Percentiles rank a stretch among this genome's conserved stretches.
Evolutionary conservation across 805 yeast species (phyloP).

Genomic region (Brettanomyces custersianus): DNA sequence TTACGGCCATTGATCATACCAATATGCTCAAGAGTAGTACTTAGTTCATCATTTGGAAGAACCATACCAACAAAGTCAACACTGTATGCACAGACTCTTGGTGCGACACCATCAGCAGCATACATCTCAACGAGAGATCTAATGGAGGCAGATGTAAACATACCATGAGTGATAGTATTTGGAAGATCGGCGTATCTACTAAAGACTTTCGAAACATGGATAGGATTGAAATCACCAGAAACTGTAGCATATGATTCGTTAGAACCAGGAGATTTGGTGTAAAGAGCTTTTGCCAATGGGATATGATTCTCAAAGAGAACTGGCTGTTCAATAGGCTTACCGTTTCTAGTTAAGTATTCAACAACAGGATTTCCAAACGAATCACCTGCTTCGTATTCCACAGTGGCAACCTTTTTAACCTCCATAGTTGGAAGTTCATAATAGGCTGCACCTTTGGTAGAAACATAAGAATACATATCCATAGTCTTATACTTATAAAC

Average conservation of each 20-base stretch:
- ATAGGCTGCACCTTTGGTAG: slow-evolving; percentile 76
- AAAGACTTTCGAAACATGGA: slow-evolving; percentile 93
- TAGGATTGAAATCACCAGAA: slow-evolving; percentile 97
- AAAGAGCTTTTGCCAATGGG: slow-evolving; percentile 62
- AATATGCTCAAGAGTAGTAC: slow-evolving; percentile 83
- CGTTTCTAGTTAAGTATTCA: slow-evolving; percentile 87
- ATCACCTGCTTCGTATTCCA: slow-evolving; percentile 81
- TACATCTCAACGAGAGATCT: slow-evolving; percentile 94
- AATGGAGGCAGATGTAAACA: slow-evolving; percentile 95
- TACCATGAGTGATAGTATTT: slow-evolving; percentile 98
- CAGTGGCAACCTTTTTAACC: slow-evolving; percentile 71
- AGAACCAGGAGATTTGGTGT: slow-evolving; percentile 83
- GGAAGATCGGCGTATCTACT: slow-evolving; percentile 89
- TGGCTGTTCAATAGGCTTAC: slow-evolving; percentile 91
- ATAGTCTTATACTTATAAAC: slow-evolving; percentile 73
- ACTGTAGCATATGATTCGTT: slow-evolving; percentile 96
- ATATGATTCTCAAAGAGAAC: slow-evolving; percentile 82
- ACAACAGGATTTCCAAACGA: slow-evolving; percentile 97
- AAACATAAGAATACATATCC: slow-evolving; percentile 66
- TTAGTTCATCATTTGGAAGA: slow-evolving; percentile 84
- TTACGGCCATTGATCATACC: slow-evolving; percentile 99
- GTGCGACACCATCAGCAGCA: slow-evolving; percentile 96
- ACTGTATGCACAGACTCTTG: slow-evolving; percentile 90
- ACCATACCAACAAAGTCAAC: slow-evolving; percentile 96
- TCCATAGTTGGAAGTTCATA: slow-evolving; percentile 91